A percentile compares a stretch with the other conserved stretches of the same genome.
These are phyloP conservation scores for Claviceps capensis DNA, from an alignment of 2,329 filamentous ascomycete genomes.

Conservation along the genomic window DNA sequence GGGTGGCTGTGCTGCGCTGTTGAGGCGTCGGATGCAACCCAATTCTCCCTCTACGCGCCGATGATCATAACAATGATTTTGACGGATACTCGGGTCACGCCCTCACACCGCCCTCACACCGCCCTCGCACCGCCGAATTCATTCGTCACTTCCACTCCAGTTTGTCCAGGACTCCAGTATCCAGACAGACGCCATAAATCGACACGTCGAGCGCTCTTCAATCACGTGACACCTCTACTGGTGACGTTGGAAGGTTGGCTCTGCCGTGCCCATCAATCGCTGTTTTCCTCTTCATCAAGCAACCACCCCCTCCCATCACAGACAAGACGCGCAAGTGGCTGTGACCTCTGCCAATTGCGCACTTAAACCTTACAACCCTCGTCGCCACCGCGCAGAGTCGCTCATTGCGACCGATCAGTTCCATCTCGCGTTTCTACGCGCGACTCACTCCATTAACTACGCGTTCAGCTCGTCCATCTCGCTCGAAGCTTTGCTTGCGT, in stretches of 20 bases:
- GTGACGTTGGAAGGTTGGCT: slow-evolving; percentile 22
- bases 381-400: slow-evolving; percentile 2
- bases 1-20: too few relatives aligned
- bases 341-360: slow-evolving; percentile 5
- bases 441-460: slow-evolving; percentile 7
- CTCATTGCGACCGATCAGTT: slow-evolving; percentile 4
- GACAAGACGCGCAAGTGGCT: slow-evolving; percentile 6
- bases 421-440: slow-evolving; percentile 7
- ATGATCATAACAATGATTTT: too few relatives aligned
- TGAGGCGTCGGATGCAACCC: too few relatives aligned
- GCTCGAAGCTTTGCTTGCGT: slow-evolving; percentile 5
- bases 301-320: slow-evolving; percentile 1
- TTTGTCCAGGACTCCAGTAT: background rate
- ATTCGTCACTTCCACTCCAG: background rate
- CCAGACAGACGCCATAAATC: too few relatives aligned
- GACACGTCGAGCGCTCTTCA: background rate
- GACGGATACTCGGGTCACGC: too few relatives aligned
- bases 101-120: too few relatives aligned
- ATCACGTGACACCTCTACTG: slow-evolving; percentile 19
- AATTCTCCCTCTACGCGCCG: too few relatives aligned
- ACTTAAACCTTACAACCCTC: slow-evolving; percentile 1
- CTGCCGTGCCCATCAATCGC: slow-evolving; percentile 11
- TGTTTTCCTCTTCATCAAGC: slow-evolving; percentile 2
- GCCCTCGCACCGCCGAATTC: too few relatives aligned
- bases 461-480: slow-evolving; percentile 6